Percentiles rank a stretch among this genome's conserved stretches.
phyloP scores from a whole-genome alignment of 2,329 filamentous ascomycete genomes.

The Samsoniella hepiali region DNA sequence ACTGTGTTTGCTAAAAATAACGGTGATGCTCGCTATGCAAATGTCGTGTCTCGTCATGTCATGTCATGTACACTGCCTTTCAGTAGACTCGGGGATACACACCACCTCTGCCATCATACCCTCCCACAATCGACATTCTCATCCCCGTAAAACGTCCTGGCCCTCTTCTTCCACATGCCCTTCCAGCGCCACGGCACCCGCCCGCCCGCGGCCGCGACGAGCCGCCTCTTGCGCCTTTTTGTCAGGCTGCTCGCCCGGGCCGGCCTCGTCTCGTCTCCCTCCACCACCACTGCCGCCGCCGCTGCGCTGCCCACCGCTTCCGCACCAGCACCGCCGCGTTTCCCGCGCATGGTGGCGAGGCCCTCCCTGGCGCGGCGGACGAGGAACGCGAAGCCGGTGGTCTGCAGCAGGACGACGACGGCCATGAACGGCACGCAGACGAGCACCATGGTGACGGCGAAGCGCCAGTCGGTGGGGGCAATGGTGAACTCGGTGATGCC shows the following conservation, averaged over 20 bases:
- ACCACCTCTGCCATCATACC: neutral
- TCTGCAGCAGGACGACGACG: conserved; percentile 45
- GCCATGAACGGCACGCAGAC: conserved; percentile 52
- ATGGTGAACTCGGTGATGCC: conserved; percentile 49
- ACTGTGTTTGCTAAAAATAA: neutral
- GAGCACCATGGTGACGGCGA: conserved; percentile 61
- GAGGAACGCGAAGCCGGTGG: conserved; percentile 34
- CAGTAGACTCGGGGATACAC: too few species aligned
- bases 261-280: neutral
- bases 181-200: conserved; percentile 10
- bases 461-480: conserved; percentile 42
- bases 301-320: neutral
- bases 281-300: neutral
- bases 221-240: conserved; percentile 22
- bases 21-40: neutral
- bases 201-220: conserved; percentile 17
- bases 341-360: neutral
- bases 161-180: conserved; percentile 7
- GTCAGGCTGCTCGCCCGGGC: neutral
- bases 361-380: conserved; percentile 22
- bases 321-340: neutral
- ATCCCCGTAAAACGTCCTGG: neutral
- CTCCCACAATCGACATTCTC: neutral
- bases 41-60: neutral
- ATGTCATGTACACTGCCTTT: neutral